Evolutionary conservation across 2,329 filamentous ascomycete genomes (phyloP), one percentile per base, ranked within the genome.

Genomic region (Didymosphaeria variabile): DNA sequence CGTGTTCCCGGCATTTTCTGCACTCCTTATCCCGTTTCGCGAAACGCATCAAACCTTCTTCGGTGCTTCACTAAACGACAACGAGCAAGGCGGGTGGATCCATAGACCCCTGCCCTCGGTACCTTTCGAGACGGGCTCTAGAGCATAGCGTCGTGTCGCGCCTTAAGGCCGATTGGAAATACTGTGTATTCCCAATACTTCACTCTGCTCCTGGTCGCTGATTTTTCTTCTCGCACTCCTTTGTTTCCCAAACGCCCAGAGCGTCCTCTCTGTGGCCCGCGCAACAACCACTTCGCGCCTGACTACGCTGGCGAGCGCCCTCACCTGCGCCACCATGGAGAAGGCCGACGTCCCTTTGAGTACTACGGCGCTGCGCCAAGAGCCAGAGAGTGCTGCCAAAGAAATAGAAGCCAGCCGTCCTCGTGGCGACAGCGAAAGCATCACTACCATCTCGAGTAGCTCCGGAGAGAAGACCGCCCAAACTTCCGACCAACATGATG

Each of bases 371-470:
- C 57, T 62, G 47, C 67, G 61, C 53, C 64, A 75, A 38, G 67
- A 72, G 9, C 69, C 69, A 32, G 65, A 69, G 42, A 67, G 62
- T 31, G 57, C 63, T n/a, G 72, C 67, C 12, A 76, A 69, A 56
- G 71, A 75, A 21, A 76, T 69, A 55, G 71, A 74, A 21, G 61
- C 54, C 45, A 58, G 57, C 42, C 64, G 68, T 40, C 21, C 52
- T 21, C 56, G 67, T n/a, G 57, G 58, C 59, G 62, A 67, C 31
- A 69, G 67, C 44, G 56, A 64, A 54, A 70, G 59, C 47, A 68
- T 67, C n/a, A 60, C 67, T 21, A 72, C 73, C 26, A 62, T 67
- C 44, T 59, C 68, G 52, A 66, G 67, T 34, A 61, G 59, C 59
- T 69, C 66, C 15, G 64, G 62, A 61, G 73, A 71, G 40, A 67